Percentiles rank a stretch among this genome's conserved stretches.
Conservation (phyloP, 1,284 basidiomycete genomes). For the Ceratobasidium sp. region DNA sequence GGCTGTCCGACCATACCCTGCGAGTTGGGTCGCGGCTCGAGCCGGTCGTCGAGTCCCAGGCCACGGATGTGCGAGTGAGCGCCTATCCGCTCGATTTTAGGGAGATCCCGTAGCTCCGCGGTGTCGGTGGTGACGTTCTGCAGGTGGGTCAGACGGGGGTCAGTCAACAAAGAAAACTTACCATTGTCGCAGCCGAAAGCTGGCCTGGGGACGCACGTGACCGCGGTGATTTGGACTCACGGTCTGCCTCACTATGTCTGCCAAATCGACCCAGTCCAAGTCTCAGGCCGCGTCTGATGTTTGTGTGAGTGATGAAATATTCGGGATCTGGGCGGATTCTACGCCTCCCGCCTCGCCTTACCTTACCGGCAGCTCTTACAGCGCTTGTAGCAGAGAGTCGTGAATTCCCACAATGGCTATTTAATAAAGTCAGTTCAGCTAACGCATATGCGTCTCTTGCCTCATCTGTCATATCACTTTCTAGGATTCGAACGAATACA, state of each 20-base stretch:
- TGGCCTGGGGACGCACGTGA: not conserved
- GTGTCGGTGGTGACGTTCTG: constrained; percentile 73
- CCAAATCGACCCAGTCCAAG: no score
- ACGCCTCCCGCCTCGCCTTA: no score
- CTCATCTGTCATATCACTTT: no score
- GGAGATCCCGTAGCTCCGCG: constrained; percentile 85
- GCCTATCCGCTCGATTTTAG: constrained; percentile 96
- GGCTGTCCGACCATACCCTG: constrained; percentile 98
- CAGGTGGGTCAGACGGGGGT: not conserved
- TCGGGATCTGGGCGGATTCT: no score
- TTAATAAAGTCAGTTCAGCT: no score
- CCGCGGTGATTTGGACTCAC: not conserved
- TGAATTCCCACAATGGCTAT: no score
- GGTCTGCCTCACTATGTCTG: no score
- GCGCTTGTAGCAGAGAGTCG: no score
- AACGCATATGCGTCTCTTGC: no score
- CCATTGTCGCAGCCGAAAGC: constrained; percentile 21
- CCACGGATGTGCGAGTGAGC: constrained; percentile 98
- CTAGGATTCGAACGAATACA: no score
- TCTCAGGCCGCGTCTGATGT: not conserved
- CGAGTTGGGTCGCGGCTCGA: constrained; percentile 87
- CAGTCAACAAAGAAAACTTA: not conserved
- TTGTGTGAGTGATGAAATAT: not conserved
- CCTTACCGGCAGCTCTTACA: no score
- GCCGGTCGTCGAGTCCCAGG: constrained; percentile 89